phyloP scores from a whole-genome alignment of 2,329 filamentous ascomycete genomes.

The Sclerotiophoma versabilis region DNA sequence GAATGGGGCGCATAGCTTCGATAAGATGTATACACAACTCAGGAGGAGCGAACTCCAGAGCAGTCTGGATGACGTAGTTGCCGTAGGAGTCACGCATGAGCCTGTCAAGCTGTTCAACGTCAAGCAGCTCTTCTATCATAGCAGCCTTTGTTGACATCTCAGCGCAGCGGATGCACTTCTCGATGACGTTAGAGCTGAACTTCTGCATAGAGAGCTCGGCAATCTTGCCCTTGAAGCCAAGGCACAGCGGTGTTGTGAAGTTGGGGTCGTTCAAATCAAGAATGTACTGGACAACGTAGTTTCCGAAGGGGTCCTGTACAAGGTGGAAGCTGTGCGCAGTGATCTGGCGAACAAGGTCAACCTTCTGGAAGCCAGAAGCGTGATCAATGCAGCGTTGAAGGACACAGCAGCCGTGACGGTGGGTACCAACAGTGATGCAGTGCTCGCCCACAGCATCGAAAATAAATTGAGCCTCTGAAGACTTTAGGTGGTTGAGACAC shows the following conservation, averaged over 20 bases:
- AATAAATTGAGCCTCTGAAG: conserved; percentile 90
- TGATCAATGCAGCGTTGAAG: conserved; percentile 98
- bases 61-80: conserved; percentile 98
- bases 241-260: conserved; percentile 89
- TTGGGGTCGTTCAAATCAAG: conserved; percentile 85
- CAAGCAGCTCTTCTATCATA: conserved; percentile 83
- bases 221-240: conserved; percentile 77
- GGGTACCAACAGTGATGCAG: conserved; percentile 91
- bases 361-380: conserved; percentile 87
- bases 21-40: conserved; percentile 65
- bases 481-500: conserved; percentile 91
- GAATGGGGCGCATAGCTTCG: conserved; percentile 82
- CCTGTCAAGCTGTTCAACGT: conserved; percentile 79
- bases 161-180: conserved; percentile 87
- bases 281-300: conserved; percentile 99
- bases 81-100: conserved; percentile 91
- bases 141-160: conserved; percentile 75
- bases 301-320: conserved; percentile 96
- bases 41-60: conserved; percentile 54
- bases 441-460: conserved; percentile 90
- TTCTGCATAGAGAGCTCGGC: conserved; percentile 86
- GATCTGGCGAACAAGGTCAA: conserved; percentile 84
- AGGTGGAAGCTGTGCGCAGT: conserved; percentile 86
- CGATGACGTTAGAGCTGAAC: conserved; percentile 98
- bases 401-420: conserved; percentile 97